Evolutionary conservation across 2,329 filamentous ascomycete species (phyloP).

Genomic region (Epichloe amarillans): DNA sequence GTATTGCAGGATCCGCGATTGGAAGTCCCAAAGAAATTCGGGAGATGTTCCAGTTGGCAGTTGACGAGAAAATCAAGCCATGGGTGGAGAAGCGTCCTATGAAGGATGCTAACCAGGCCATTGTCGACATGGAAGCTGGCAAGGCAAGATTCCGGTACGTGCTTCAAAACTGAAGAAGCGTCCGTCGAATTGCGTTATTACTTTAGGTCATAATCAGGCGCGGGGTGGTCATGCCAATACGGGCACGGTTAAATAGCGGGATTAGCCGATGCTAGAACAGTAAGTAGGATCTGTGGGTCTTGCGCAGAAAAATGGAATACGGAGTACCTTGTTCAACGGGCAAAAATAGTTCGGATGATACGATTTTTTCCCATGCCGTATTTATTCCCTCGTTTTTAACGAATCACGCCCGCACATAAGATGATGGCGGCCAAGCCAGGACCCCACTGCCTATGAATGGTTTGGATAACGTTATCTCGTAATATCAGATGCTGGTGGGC

Average conservation of each 20-base stretch:
- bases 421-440: too few species aligned
- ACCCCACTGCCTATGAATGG: too few species aligned
- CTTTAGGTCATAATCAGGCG: neutral
- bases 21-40: conserved; percentile 42
- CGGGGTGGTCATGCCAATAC: too few species aligned
- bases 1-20: conserved; percentile 31
- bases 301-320: neutral
- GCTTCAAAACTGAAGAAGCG: conserved; percentile 22
- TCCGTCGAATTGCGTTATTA: neutral
- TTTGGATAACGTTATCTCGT: too few species aligned
- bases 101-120: conserved; percentile 39
- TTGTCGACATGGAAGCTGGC: conserved; percentile 43
- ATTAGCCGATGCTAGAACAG: neutral
- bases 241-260: too few species aligned
- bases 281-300: neutral
- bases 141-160: conserved; percentile 37
- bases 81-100: conserved; percentile 43
- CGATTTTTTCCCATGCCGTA: too few species aligned
- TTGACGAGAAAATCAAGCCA: conserved; percentile 39
- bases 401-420: too few species aligned
- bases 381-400: too few species aligned
- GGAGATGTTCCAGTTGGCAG: conserved; percentile 45
- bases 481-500: too few species aligned
- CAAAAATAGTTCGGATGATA: too few species aligned
- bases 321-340: neutral